These are phyloP conservation scores for Colletotrichum lini DNA, from an alignment of 2,329 filamentous ascomycete species.

Conservation along the genomic window DNA sequence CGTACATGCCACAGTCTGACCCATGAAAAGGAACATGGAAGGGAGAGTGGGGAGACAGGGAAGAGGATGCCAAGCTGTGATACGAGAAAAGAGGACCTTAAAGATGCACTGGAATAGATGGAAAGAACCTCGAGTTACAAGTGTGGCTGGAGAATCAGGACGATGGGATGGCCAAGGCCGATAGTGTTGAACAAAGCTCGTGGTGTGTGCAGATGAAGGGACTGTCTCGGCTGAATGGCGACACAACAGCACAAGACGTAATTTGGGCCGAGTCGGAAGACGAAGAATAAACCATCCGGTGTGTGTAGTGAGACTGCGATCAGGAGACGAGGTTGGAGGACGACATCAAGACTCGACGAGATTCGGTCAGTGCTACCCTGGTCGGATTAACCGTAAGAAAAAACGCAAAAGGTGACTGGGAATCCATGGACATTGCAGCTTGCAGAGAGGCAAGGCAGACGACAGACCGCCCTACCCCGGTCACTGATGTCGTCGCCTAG, in stretches of 20 bases:
- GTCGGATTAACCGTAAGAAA: constrained; percentile 22
- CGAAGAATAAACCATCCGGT: constrained; percentile 22
- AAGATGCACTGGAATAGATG: constrained; percentile 24
- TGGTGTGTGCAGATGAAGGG: constrained; percentile 25
- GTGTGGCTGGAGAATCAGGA: constrained; percentile 19
- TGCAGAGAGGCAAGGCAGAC: constrained; percentile 25
- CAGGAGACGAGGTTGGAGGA: constrained; percentile 36
- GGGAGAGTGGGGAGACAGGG: constrained; percentile 15
- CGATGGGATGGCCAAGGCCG: background rate
- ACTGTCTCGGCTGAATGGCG: constrained; percentile 23
- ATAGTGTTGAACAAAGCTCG: constrained; percentile 1
- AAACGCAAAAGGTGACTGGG: background rate
- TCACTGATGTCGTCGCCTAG: constrained; percentile 21
- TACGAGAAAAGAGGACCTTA: constrained; percentile 39
- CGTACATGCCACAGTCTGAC: constrained; percentile 13
- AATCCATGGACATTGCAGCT: constrained; percentile 18
- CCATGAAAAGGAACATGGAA: constrained; percentile 6
- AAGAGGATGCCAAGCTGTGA: constrained; percentile 40
- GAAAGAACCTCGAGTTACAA: constrained; percentile 2
- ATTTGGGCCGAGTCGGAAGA: background rate
- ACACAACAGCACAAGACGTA: background rate
- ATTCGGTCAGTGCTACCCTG: constrained; percentile 25
- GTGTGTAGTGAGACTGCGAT: constrained; percentile 25
- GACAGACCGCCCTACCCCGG: constrained; percentile 22
- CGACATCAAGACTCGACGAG: constrained; percentile 30